Evolutionary conservation across 2,329 filamentous ascomycete genomes (phyloP), one percentile per base, ranked within the genome.

Genomic region (Verticillium nonalfalfae): DNA sequence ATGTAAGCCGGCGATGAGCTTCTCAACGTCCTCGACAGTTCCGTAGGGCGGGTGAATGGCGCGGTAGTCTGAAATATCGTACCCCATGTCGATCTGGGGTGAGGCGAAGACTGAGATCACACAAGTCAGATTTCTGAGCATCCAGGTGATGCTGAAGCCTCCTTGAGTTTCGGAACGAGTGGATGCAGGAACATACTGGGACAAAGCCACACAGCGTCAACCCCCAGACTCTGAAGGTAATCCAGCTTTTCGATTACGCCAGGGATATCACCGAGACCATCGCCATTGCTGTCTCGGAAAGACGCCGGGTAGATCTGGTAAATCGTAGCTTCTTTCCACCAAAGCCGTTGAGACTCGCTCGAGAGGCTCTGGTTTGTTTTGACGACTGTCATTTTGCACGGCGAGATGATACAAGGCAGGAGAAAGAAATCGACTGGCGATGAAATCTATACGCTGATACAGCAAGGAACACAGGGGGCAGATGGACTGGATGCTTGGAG

Each of bases 1-100:
- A 63, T 91, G 87, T 31, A 85, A 81, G 31, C 81, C 81, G 57
- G 84, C 72, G 60, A 88, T 86, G 60, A 92, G 73, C 1, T 75
- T 71, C 57, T 91, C 87, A 26, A 91, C 84, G 69, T 93, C 87
- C 58, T 77, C 76, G 45, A 93, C 75, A n/a, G 85, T 85, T 15
- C 90, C 90, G 64, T 90, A 92, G 15, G 80, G 81, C 1, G 83
- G 78, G 65, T 91, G 81, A 59, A 93, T 86, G 36, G 75, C 78
- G 66, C 84, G 81, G 66, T 92, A 92, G 71, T 92, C 83, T 10
- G 83, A 82, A 59, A 91, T 83, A 68, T 91, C 89, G 70, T 91
- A 91, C 50, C 88, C 77, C 87, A 90, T 89, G 67, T 91, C 88
- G 55, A 84, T 74, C 67, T 87, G 84, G 0, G 87, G 87, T 40